A percentile compares a stretch with the other conserved stretches of the same genome.
Evolutionary conservation across 2,329 filamentous ascomycete species (phyloP).

Genomic region (Alternaria viburni): DNA sequence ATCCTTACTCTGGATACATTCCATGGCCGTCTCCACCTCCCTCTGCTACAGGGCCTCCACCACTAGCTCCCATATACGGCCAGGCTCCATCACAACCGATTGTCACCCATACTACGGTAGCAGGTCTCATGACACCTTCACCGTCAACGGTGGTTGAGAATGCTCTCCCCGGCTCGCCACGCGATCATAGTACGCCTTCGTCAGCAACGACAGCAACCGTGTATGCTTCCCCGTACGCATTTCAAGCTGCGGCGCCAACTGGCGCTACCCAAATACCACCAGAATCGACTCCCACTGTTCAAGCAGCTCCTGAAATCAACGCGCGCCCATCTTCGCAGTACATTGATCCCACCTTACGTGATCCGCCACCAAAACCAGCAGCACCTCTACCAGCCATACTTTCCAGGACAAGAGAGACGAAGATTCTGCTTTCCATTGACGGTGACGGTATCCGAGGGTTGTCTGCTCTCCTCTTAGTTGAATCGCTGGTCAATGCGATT

Average conservation of each 20-base stretch:
- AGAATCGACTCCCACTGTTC: not conserved
- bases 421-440: constrained; percentile 42
- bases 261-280: not conserved
- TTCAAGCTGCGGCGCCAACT: not conserved
- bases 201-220: not conserved
- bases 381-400: constrained; percentile 9
- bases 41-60: constrained; percentile 6
- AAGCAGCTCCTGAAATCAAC: not conserved
- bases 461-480: constrained; percentile 36
- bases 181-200: constrained; percentile 1
- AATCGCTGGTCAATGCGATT: constrained; percentile 41
- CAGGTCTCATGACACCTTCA: constrained; percentile 10
- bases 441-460: constrained; percentile 42
- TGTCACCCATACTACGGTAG: not conserved
- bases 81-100: constrained; percentile 6
- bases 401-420: constrained; percentile 33
- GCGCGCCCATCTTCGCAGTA: constrained; percentile 1
- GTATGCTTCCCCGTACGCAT: constrained; percentile 21
- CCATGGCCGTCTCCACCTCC: constrained; percentile 30
- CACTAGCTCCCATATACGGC: not conserved
- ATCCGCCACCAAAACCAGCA: constrained; percentile 6
- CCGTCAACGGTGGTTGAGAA: constrained; percentile 7
- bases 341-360: constrained; percentile 1
- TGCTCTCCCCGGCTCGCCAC: constrained; percentile 2
- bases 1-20: constrained; percentile 26